A percentile compares a stretch with the other conserved stretches of the same genome.
These are phyloP conservation scores for Fennellomyces sp. DNA, from an alignment of 371 early-diverging fungal species.

Conservation along the genomic window DNA sequence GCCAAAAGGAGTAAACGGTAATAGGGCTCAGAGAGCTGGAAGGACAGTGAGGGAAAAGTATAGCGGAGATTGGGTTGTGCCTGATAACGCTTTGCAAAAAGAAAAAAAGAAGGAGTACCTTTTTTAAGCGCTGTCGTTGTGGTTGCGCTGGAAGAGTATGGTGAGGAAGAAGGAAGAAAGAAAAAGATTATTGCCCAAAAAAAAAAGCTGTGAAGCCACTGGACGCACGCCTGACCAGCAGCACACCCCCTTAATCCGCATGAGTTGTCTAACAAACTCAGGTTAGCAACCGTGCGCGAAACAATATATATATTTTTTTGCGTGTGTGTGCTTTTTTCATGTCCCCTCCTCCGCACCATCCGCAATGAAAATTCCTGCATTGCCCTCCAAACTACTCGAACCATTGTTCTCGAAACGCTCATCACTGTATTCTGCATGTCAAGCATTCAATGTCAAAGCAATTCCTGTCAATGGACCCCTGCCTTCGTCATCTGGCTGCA, in stretches of 20 bases:
- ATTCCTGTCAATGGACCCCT: neutral
- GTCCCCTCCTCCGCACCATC: too few relatives aligned
- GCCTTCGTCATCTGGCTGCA: neutral
- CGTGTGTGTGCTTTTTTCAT: too few relatives aligned
- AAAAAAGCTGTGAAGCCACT: neutral
- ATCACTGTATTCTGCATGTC: neutral
- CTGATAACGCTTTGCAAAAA: neutral
- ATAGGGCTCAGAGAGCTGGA: neutral
- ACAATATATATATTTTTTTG: too few relatives aligned
- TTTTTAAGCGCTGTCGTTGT: neutral
- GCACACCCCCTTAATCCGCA: neutral
- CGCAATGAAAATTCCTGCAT: neutral
- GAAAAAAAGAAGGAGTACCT: slow-evolving; percentile 1
- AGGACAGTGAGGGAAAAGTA: neutral
- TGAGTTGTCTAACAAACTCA: too few relatives aligned
- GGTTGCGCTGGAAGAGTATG: neutral
- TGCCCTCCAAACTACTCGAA: neutral
- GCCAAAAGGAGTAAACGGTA: neutral
- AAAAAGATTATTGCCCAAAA: neutral
- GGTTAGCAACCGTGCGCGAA: too few relatives aligned
- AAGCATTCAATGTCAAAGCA: neutral
- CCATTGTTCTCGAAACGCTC: neutral
- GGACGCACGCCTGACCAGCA: neutral
- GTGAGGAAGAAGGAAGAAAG: neutral
- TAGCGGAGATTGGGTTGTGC: slow-evolving; percentile 3